Evolutionary conservation across 2,329 filamentous ascomycete species (phyloP), one percentile per base, ranked within the genome.

Genomic region (Talaromyces sp.): DNA sequence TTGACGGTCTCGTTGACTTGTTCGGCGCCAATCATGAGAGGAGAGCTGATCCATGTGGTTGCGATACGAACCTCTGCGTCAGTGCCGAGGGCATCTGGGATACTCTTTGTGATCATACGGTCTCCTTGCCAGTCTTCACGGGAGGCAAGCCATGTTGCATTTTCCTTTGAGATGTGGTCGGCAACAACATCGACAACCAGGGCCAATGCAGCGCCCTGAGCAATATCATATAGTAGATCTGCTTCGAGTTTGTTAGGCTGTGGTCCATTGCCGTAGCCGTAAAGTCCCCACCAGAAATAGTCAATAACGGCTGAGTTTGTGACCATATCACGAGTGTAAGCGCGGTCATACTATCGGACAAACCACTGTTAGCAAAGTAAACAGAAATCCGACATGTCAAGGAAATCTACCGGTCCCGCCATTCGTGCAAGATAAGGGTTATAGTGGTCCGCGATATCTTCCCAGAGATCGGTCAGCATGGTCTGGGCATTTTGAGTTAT

Each of bases 261-360:
- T 0, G 77, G 77, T 0, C 78, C 77, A 54, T 74, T 75, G 3
- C 76, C 74, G 47, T 78, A 74, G 0, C 80, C 80, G 61, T 75
- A 81, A 10, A 82, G 68, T 4, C 78, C 76, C 80, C 80, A 82
- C 71, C 75, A 79, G 67, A 76, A 80, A 61, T 80, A 70, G 11
- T 75, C 74, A n/a, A 81, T 67, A 45, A 81, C 78, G 0, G 78
- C 72, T 1, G 76, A 78, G 66, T 82, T 78, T 5, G 71, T 70
- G 1, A 77, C 77, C 67, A 78, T 77, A 65, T 79, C 77, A n/a
- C 77, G 71, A 3, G 75, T 77, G 68, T 79, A 79, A 7, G 76
- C 77, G 15, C 77, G 72, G 66, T 79, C 75, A 57, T 78, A 78
- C 31, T 67, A 43, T 60, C 17, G 17, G 2, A 56, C 2, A 37